Conservation (phyloP, 2,329 filamentous ascomycete species). For the Ceratocystis cubensis region DNA sequence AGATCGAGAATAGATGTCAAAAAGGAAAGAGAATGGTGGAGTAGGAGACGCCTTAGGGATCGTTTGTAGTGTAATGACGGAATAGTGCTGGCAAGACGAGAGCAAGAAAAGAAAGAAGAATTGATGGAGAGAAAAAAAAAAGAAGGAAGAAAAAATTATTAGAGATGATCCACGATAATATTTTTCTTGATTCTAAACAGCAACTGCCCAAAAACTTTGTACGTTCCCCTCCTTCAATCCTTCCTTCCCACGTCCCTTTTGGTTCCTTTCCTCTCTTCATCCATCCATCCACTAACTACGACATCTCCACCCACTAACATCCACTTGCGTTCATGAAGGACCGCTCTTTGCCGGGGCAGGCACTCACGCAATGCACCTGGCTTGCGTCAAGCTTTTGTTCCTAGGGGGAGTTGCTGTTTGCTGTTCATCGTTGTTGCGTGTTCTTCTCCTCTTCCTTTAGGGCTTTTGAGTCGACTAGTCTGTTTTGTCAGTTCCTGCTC, state of each 20-base stretch:
- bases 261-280: not conserved
- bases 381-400: not conserved
- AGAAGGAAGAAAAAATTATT: not conserved
- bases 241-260: not conserved
- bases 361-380: not conserved
- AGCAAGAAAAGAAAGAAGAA: not conserved
- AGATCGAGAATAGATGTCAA: not conserved
- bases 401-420: not conserved
- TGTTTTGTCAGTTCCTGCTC: not conserved
- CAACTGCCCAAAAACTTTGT: slow-evolving; percentile 6
- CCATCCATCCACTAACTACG: not conserved
- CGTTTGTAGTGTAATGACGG: not conserved
- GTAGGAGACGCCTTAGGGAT: too few species aligned
- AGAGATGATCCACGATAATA: slow-evolving; percentile 7
- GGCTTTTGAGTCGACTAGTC: not conserved
- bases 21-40: not conserved
- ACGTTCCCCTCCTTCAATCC: slow-evolving; percentile 6
- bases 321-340: too few species aligned
- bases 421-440: not conserved
- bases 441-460: not conserved
- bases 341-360: not conserved
- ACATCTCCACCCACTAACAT: not conserved
- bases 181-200: slow-evolving; percentile 1
- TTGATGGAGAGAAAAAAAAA: not conserved
- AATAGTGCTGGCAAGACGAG: not conserved